Base-by-base conservation (phyloP, 495 filamentous ascomycete species). In the Neurospora sp. region DNA sequence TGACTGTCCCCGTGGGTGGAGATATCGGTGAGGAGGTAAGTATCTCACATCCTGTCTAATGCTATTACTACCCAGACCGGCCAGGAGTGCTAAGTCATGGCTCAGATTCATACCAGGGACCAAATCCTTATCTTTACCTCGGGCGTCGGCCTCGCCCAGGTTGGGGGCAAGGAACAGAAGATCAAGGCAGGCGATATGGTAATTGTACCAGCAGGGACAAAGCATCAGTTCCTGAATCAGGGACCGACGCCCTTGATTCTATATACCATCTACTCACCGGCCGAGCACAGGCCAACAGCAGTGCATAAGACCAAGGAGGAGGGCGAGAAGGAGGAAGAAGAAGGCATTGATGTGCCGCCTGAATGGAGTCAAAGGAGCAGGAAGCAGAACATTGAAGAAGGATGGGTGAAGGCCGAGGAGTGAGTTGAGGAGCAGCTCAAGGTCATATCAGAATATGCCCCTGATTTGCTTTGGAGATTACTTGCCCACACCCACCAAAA, bases 161-260 rank as follows among this genome's bases (percentile, higher is more conserved):
- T 90, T 4, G 86, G 84, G 35, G 88, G 88, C 22, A 85, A 86
- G 68, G 87, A 90, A 69, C 87, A 90, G 68, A 79, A 84, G 40
- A 82, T 91, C 70, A 84, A 86, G 69, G 87, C 87, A 1, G 85
- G 86, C 38, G 89, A 90, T 74, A 83, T 90, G 71, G 86, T 91
- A 71, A 84, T 90, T 59, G 89, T 91, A 7, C 89, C 89, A 0
- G 89, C 89, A 0, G 88, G 89, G 0, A 90, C 89, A 12, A 87
- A 90, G 79, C 89, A 91, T 76, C 88, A 91, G 75, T 91, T 91
- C 75, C 79, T 90, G n/a, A 91, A 89, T 74, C 87, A 81, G 22
- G 88, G 86, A 3, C 78, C 82, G 8, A 80, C 79, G 31, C 84
- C 86, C 14, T 75, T 89, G 75, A 87, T 89, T 71, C 78, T 90